Percentiles rank a stretch among this genome's conserved stretches.
Evolutionary conservation across 2,329 filamentous ascomycete species (phyloP).

Genomic region (Diaporthe vexans): DNA sequence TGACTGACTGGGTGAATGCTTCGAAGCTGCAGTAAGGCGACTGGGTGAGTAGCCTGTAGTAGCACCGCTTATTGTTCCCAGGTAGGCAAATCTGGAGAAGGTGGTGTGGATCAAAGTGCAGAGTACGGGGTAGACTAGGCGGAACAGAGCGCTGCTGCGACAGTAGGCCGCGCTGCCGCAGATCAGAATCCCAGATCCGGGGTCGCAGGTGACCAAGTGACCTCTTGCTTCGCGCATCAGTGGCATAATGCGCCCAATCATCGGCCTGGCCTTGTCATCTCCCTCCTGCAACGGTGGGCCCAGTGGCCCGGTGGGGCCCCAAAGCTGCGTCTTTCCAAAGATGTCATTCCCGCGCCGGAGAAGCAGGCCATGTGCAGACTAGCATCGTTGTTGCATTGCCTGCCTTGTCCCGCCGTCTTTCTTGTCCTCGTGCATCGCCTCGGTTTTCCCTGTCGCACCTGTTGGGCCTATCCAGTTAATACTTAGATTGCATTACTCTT

Average conservation of each 20-base stretch:
- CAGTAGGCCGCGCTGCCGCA: constrained; percentile 6
- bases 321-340: not conserved
- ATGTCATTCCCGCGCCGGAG: constrained; percentile 22
- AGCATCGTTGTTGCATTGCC: constrained; percentile 16
- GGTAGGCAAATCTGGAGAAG: constrained; percentile 31
- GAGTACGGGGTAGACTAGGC: constrained; percentile 28
- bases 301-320: not conserved
- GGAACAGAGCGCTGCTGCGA: not conserved
- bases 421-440: constrained; percentile 17
- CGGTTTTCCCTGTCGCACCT: constrained; percentile 1
- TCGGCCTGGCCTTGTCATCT: constrained; percentile 24
- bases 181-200: constrained; percentile 28
- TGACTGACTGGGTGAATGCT: not conserved
- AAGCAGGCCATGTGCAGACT: constrained; percentile 3
- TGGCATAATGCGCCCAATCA: constrained; percentile 26
- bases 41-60: no score
- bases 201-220: constrained; percentile 16
- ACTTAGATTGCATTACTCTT: not conserved
- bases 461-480: not conserved
- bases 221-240: not conserved
- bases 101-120: constrained; percentile 28
- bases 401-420: constrained; percentile 13
- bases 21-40: no score
- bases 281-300: constrained; percentile 19
- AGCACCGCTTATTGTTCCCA: constrained; percentile 3